Percentiles rank a stretch among this genome's conserved stretches.
phyloP scores from a whole-genome alignment of 23 red algal species.

The Gracilaria gracilis region DNA sequence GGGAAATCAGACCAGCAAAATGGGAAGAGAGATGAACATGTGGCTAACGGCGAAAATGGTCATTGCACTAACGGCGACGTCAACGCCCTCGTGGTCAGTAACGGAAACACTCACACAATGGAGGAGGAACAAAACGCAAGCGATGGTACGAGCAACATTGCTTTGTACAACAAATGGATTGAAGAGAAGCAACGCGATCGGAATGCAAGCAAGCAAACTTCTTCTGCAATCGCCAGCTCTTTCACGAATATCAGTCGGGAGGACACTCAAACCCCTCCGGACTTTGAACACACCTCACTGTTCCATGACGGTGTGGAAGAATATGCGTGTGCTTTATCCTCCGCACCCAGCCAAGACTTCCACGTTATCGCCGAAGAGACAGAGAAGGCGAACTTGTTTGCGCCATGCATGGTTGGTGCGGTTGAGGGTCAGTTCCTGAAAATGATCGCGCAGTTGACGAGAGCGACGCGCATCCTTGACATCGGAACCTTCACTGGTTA shows the following conservation, averaged over 20 bases:
- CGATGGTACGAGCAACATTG: conserved; percentile 21
- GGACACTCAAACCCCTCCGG: conserved; percentile 59
- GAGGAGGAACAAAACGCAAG: background rate
- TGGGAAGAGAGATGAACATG: background rate
- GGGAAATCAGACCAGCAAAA: background rate
- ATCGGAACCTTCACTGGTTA: conserved; percentile 98
- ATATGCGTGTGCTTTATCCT: conserved; percentile 67
- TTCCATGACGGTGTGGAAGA: conserved; percentile 74
- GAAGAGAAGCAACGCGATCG: conserved; percentile 29
- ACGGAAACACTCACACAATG: background rate
- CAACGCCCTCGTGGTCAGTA: background rate
- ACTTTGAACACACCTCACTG: conserved; percentile 51
- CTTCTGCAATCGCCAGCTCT: conserved; percentile 34
- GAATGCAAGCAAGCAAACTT: conserved; percentile 17
- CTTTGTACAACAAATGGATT: conserved; percentile 76
- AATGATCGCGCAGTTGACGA: conserved; percentile 67
- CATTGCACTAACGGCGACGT: background rate
- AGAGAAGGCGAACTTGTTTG: conserved; percentile 68
- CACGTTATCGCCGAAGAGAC: conserved; percentile 71
- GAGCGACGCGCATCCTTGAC: conserved; percentile 79
- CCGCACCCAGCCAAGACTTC: conserved; percentile 49
- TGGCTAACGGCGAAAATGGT: background rate
- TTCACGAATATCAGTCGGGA: conserved; percentile 18
- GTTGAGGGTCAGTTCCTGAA: conserved; percentile 86
- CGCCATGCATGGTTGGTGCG: conserved; percentile 82